A percentile compares a stretch with the other conserved stretches of the same genome.
These are phyloP conservation scores for Entophlyctis helioformis DNA, from an alignment of 192 early-diverging fungal genomes.

Conservation along the genomic window DNA sequence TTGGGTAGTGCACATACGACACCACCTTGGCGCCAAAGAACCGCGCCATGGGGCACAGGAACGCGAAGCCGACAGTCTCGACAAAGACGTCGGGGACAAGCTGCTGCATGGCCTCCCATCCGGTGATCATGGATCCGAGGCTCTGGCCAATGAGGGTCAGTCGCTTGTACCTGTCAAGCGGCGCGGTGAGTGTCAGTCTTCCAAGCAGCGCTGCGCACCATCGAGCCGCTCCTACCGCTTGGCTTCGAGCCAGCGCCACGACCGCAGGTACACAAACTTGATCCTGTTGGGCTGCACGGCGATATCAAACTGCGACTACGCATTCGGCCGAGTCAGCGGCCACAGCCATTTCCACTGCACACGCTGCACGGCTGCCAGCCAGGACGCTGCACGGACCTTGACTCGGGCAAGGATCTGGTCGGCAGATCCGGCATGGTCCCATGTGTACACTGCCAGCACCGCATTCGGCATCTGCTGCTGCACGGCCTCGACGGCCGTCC, in stretches of 20 bases:
- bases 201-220: not conserved
- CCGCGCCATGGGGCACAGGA: constrained; percentile 73
- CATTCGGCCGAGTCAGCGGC: too few species aligned
- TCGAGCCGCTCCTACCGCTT: constrained; percentile 27
- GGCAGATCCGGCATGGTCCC: constrained; percentile 40
- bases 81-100: constrained; percentile 73
- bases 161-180: constrained; percentile 45
- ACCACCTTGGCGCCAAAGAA: constrained; percentile 44
- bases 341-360: too few species aligned
- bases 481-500: constrained; percentile 75
- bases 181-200: not conserved
- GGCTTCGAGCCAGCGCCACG: constrained; percentile 59
- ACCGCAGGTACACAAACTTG: constrained; percentile 48
- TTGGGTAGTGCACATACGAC: constrained; percentile 93
- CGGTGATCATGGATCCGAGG: constrained; percentile 65
- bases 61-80: constrained; percentile 92
- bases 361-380: too few species aligned
- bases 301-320: constrained; percentile 58
- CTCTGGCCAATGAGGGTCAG: constrained; percentile 83
- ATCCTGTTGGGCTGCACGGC: constrained; percentile 39
- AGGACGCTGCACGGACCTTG: constrained; percentile 41
- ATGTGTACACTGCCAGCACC: constrained; percentile 70
- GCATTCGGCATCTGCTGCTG: constrained; percentile 57
- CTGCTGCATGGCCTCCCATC: constrained; percentile 55
- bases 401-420: constrained; percentile 51